These are phyloP conservation scores for Quercus aquifolioides DNA, from an alignment of 306 rosid genomes.

Conservation along the genomic window DNA sequence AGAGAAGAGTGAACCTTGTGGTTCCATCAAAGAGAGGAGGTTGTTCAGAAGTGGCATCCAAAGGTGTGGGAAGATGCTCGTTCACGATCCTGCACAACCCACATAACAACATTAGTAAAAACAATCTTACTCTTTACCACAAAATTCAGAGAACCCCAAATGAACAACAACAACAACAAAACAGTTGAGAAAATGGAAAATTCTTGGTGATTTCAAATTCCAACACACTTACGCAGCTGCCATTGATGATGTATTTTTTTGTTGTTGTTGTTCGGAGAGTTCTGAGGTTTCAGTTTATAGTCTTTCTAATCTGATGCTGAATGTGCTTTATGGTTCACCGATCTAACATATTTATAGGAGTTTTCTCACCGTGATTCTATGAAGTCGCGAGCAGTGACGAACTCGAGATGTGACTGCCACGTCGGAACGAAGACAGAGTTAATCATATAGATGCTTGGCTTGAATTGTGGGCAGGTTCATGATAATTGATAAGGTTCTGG, in stretches of 20 bases:
- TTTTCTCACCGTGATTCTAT: not conserved
- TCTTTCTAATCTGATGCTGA: not conserved
- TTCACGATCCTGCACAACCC: too few species aligned
- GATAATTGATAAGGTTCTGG: too few species aligned
- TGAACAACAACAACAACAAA: too few species aligned
- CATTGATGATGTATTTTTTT: constrained; percentile 13
- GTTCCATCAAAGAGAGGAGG: too few species aligned
- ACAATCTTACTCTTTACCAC: too few species aligned
- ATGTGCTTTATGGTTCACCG: not conserved
- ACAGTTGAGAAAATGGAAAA: too few species aligned
- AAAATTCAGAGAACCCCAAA: not conserved
- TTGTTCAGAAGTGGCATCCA: too few species aligned
- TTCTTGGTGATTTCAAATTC: not conserved
- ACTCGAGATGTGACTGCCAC: not conserved
- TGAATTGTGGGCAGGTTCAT: not conserved
- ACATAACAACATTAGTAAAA: too few species aligned
- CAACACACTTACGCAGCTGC: constrained; percentile 30
- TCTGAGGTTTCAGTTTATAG: not conserved
- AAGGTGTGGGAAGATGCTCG: too few species aligned
- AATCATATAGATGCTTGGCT: not conserved
- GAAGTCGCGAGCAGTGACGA: not conserved
- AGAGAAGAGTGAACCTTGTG: too few species aligned
- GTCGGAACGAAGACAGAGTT: not conserved
- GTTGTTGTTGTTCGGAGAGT: not conserved
- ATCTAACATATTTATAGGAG: not conserved